Percentiles rank a stretch among this genome's conserved stretches.
Evolutionary conservation across 768 basidiomycete species (phyloP).

Genomic region (Rossbeevera mucosa): DNA sequence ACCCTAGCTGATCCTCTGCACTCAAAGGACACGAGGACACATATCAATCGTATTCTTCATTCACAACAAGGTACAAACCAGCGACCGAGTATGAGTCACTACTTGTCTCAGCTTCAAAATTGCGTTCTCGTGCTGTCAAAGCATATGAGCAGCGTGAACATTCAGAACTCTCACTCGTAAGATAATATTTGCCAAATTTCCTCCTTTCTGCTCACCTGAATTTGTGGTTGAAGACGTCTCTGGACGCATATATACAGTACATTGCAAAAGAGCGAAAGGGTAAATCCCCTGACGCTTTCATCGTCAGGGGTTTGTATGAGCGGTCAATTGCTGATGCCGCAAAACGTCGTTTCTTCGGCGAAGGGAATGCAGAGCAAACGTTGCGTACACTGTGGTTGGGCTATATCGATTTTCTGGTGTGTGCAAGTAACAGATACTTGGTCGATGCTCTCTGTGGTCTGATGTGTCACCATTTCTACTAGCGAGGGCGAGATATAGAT

Average conservation of each 20-base stretch:
- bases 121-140: slow-evolving; percentile 55
- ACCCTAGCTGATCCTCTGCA: background rate
- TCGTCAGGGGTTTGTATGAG: slow-evolving; percentile 61
- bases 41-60: slow-evolving; percentile 80
- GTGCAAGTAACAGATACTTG: slow-evolving; percentile 15
- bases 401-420: slow-evolving; percentile 66
- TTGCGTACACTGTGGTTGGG: slow-evolving; percentile 68
- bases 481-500: slow-evolving; percentile 37
- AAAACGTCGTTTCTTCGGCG: slow-evolving; percentile 49
- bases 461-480: background rate
- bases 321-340: slow-evolving; percentile 73
- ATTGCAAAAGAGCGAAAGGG: slow-evolving; percentile 57
- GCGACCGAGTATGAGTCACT: slow-evolving; percentile 71
- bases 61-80: slow-evolving; percentile 76
- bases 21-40: slow-evolving; percentile 73
- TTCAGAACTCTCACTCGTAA: slow-evolving; percentile 58
- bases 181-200: slow-evolving; percentile 9
- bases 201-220: slow-evolving; percentile 10
- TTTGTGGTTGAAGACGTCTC: slow-evolving; percentile 32
- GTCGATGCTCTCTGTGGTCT: background rate
- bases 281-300: slow-evolving; percentile 53
- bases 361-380: slow-evolving; percentile 52
- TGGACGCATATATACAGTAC: slow-evolving; percentile 61
- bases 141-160: slow-evolving; percentile 60
- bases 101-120: slow-evolving; percentile 74